Evolutionary conservation across 78 protist species (phyloP).

Genomic region (Abeoforma whisleri): DNA sequence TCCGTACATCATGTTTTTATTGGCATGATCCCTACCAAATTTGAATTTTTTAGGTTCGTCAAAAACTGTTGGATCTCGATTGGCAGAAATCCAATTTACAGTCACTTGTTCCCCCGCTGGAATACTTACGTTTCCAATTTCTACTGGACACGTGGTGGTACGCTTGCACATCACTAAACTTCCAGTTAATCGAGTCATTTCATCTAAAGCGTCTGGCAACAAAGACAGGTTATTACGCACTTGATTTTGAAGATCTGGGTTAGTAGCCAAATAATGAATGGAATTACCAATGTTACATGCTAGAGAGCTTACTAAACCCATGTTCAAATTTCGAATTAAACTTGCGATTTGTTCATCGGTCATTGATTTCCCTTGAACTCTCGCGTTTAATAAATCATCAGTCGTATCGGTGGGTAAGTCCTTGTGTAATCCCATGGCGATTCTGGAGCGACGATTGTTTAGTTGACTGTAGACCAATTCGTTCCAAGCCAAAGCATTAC

Average conservation of each 20-base stretch:
- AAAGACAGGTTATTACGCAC: background rate
- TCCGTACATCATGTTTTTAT: background rate
- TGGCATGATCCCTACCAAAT: background rate
- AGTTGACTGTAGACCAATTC: background rate
- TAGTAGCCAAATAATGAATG: background rate
- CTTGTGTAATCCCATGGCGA: background rate
- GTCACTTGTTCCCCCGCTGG: background rate
- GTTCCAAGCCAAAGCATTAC: background rate
- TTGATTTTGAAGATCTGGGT: background rate
- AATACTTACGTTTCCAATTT: background rate
- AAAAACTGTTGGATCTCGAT: background rate
- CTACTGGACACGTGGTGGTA: background rate
- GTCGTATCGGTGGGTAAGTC: background rate
- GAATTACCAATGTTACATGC: background rate
- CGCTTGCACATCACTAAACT: background rate
- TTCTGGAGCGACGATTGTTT: background rate
- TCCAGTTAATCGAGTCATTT: background rate
- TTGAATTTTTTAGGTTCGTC: background rate
- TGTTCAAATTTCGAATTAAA: background rate
- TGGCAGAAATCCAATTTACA: background rate
- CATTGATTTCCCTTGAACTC: background rate
- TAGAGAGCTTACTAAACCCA: background rate
- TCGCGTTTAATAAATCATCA: background rate
- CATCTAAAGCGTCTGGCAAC: background rate
- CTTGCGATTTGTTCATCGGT: background rate